Base-by-base conservation (phyloP, 768 basidiomycete species). In the Megacollybia marginata region DNA sequence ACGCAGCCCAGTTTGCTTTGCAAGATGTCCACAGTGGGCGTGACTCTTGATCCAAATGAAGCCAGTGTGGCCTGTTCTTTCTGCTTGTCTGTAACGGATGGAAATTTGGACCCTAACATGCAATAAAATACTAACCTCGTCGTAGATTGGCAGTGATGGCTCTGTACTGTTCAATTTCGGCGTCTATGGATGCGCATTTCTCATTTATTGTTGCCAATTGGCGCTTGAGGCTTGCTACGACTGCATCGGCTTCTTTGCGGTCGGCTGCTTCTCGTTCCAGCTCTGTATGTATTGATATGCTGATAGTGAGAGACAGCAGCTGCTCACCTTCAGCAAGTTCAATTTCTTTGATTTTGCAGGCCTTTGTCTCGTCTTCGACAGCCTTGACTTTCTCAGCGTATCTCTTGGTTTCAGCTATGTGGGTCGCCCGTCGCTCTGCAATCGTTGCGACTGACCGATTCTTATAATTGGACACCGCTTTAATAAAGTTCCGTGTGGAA, bases 271-370 rank as follows among this genome's bases (percentile, higher is more conserved):
- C 88, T 48, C 71, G 68, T 55, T 80, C 82, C 46, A 90, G 64
- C 9, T 77, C 87, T 45, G 34, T 46, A 38, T 33, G 44, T 9
- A 15, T 15, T 4, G 8, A 33, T n/a, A 9, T 10, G 20, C 36
- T 4, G 55, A 32, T 19, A 43, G n/a, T 36, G 35, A 9, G 15
- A 23, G 23, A 19, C 16, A 49, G 33, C 4, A 32, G 19, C 69
- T 79, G n/a, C 62, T 36, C 20, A 92, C 91, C 78, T 49, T 79
- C 76, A 2, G 90, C 74, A 49, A 94, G 74, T 47, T 88, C 83
- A 31, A 90, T 83, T 65, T 93, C 92, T 57, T 73, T 76, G 47
- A 87, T 61, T 56, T 91, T 88, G 66, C 87, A 91, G 42, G 82
- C 71, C 48, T 79, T 82, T 2, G 78, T 92, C 64, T 91, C 85